A percentile compares a stretch with the other conserved stretches of the same genome.
Conservation (phyloP, 2,329 filamentous ascomycete genomes). For the Volutella citrinella region DNA sequence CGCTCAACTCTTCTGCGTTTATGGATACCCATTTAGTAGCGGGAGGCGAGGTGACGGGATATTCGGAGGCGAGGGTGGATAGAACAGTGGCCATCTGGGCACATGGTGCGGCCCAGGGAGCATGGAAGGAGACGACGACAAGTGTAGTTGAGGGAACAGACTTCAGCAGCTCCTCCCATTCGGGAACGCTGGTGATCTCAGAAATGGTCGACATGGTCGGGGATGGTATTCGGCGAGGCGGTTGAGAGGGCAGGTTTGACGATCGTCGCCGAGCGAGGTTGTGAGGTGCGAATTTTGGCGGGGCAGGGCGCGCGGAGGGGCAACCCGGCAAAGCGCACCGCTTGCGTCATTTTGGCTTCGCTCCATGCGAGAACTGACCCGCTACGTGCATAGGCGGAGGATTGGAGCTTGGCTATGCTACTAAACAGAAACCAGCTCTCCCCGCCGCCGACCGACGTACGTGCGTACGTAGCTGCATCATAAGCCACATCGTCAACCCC, state of each 20-base stretch:
- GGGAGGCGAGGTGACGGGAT: constrained; percentile 64
- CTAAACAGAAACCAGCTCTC: constrained; percentile 14
- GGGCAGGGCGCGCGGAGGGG: constrained; percentile 22
- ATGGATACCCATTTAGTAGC: constrained; percentile 81
- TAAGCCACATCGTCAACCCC: constrained; percentile 23
- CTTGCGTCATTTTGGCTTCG: constrained; percentile 27
- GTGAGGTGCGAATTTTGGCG: constrained; percentile 22
- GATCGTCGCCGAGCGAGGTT: constrained; percentile 15
- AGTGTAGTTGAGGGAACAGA: constrained; percentile 68
- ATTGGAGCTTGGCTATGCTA: constrained; percentile 8
- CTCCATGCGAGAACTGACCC: too few species aligned
- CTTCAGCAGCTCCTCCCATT: constrained; percentile 68
- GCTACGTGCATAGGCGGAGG: too few species aligned
- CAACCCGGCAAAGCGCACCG: constrained; percentile 8
- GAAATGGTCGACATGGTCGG: constrained; percentile 68
- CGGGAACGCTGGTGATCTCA: constrained; percentile 70
- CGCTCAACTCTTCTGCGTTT: constrained; percentile 91
- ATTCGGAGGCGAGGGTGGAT: constrained; percentile 79
- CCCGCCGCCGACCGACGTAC: constrained; percentile 12
- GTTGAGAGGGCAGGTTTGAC: too few species aligned
- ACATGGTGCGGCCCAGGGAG: constrained; percentile 94
- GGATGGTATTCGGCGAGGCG: constrained; percentile 7
- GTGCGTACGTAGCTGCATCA: constrained; percentile 22
- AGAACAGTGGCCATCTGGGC: constrained; percentile 90
- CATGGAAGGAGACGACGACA: constrained; percentile 89